Conservation (phyloP, 345 rosid genomes). For the Syzygium aromaticum region DNA sequence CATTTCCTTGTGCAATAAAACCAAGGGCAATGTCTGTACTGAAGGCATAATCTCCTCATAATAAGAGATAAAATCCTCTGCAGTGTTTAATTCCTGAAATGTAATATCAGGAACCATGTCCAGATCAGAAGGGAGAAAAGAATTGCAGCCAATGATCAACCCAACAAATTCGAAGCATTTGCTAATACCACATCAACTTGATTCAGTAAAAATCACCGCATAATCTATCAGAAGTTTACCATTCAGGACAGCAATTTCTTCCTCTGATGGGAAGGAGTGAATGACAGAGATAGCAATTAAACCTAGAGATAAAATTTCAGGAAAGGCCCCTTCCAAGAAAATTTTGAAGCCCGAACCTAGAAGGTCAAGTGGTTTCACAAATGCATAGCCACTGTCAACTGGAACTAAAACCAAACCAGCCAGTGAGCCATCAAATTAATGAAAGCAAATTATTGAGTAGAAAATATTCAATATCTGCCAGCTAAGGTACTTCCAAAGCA, state of each 20-base stretch:
- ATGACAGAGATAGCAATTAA: neutral
- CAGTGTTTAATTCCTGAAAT: conserved; percentile 75
- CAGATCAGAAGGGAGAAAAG: neutral
- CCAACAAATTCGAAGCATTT: neutral
- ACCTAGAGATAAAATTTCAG: neutral
- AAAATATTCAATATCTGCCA: neutral
- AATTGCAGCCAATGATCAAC: neutral
- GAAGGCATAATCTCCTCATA: conserved; percentile 66
- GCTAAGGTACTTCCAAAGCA: neutral
- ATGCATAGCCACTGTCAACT: neutral
- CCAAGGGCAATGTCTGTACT: conserved; percentile 59
- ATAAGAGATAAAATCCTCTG: conserved; percentile 77
- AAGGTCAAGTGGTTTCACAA: neutral
- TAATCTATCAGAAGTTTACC: neutral
- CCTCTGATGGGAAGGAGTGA: neutral
- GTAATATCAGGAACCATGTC: neutral
- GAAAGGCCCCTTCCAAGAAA: neutral
- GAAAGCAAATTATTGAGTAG: neutral
- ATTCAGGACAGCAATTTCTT: neutral
- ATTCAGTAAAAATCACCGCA: neutral
- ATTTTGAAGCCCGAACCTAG: neutral
- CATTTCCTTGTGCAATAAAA: conserved; percentile 55
- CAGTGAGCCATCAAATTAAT: neutral
- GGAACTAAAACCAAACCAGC: neutral
- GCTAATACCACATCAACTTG: neutral